Evolutionary conservation across 2,329 filamentous ascomycete genomes (phyloP).

Genomic region (Bipolaris victoriae): DNA sequence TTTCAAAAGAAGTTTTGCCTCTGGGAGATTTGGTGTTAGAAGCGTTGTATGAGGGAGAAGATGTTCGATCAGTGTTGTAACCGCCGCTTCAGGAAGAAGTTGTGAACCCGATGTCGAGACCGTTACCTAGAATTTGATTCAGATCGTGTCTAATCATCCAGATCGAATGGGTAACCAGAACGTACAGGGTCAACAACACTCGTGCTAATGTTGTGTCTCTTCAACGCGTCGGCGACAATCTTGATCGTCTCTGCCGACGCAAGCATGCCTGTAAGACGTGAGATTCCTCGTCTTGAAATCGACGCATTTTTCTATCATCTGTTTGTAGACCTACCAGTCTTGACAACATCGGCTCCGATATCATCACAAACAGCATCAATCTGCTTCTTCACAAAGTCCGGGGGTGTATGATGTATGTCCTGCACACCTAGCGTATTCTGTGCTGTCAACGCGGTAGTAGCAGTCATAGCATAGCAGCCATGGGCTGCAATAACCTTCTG

Average conservation of each 20-base stretch:
- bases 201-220: constrained; percentile 61
- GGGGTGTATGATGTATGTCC: constrained; percentile 79
- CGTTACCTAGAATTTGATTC: constrained; percentile 69
- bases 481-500: constrained; percentile 93
- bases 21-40: constrained; percentile 78
- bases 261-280: constrained; percentile 71
- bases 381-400: constrained; percentile 80
- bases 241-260: constrained; percentile 73
- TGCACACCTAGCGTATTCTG: constrained; percentile 89
- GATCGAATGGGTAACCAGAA: neutral
- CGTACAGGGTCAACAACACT: constrained; percentile 78
- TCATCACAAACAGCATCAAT: constrained; percentile 85
- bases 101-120: constrained; percentile 79
- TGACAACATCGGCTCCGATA: constrained; percentile 86
- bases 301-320: neutral
- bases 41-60: constrained; percentile 72
- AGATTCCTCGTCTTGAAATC: constrained; percentile 3
- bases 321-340: constrained; percentile 68
- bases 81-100: constrained; percentile 70
- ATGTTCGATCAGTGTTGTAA: constrained; percentile 63
- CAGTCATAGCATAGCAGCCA: constrained; percentile 94
- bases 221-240: constrained; percentile 69
- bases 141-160: neutral
- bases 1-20: constrained; percentile 70
- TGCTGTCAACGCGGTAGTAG: constrained; percentile 92